Percentiles rank a stretch among this genome's conserved stretches.
Conservation (phyloP, 2,329 filamentous ascomycete genomes). For the Epicoccum sorghinum region DNA sequence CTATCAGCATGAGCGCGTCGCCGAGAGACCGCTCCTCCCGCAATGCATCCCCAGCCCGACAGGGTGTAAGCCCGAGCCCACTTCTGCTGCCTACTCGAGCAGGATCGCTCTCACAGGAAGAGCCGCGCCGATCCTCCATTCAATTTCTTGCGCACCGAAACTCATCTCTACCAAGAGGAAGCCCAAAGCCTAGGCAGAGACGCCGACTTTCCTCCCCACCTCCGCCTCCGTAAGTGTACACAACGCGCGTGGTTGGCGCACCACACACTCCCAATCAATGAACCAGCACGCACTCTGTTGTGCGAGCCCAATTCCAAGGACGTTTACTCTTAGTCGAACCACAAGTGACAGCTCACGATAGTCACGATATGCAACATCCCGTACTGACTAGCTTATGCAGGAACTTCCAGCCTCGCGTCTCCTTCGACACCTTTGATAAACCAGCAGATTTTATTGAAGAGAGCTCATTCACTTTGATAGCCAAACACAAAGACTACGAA, state of each 20-base stretch:
- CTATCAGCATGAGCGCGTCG: slow-evolving; percentile 40
- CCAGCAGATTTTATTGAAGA: slow-evolving; percentile 65
- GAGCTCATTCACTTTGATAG: slow-evolving; percentile 77
- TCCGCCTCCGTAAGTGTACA: slow-evolving; percentile 48
- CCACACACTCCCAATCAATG: not conserved
- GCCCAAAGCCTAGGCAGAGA: slow-evolving; percentile 40
- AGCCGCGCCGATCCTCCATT: slow-evolving; percentile 45
- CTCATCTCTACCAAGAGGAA: slow-evolving; percentile 38
- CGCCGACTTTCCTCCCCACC: slow-evolving; percentile 50
- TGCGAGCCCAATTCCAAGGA: no score
- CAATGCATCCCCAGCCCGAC: slow-evolving; percentile 35
- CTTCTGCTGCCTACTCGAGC: slow-evolving; percentile 29
- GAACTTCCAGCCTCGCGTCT: slow-evolving; percentile 70
- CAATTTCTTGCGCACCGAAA: slow-evolving; percentile 47
- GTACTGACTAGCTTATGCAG: slow-evolving; percentile 45
- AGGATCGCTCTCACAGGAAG: slow-evolving; percentile 30
- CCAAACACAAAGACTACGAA: slow-evolving; percentile 85
- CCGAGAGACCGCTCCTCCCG: slow-evolving; percentile 32
- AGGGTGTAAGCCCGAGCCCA: slow-evolving; percentile 38
- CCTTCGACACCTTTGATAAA: slow-evolving; percentile 76
- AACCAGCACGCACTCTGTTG: not conserved
- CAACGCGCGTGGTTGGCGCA: not conserved
- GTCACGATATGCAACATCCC: not conserved
- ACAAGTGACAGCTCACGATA: not conserved
- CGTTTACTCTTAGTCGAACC: no score